phyloP scores from a whole-genome alignment of 352 stramenopile genomes.

The Pythium coloratum region DNA sequence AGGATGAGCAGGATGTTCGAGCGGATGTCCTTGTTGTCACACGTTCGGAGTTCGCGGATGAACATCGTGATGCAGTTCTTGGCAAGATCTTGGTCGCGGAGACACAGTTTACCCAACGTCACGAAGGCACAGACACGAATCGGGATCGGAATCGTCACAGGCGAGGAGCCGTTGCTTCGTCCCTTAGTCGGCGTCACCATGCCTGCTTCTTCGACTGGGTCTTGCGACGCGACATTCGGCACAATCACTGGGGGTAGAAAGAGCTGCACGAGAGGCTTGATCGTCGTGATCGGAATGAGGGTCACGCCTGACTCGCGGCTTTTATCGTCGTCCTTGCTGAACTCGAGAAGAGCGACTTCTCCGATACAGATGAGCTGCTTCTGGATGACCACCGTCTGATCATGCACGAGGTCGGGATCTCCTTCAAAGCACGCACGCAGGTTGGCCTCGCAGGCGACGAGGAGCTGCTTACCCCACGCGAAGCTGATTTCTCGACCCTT shows the following conservation, averaged over 20 bases:
- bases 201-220: conserved; percentile 15
- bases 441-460: conserved; percentile 62
- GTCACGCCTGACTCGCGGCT: conserved; percentile 40
- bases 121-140: conserved; percentile 93
- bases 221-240: conserved; percentile 15
- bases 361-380: conserved; percentile 82
- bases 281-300: conserved; percentile 49
- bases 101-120: conserved; percentile 94
- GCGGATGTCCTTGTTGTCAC: conserved; percentile 84
- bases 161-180: not conserved
- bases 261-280: conserved; percentile 73
- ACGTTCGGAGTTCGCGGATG: conserved; percentile 92
- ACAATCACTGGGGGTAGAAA: conserved; percentile 72
- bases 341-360: conserved; percentile 77
- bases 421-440: conserved; percentile 64
- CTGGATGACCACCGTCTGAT: conserved; percentile 63
- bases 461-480: conserved; percentile 62
- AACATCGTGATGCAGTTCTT: conserved; percentile 95
- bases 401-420: conserved; percentile 45
- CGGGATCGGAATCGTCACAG: conserved; percentile 59
- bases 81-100: conserved; percentile 92
- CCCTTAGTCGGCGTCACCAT: conserved; percentile 33
- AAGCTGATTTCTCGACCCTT: conserved; percentile 64
- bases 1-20: conserved; percentile 97
- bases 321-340: conserved; percentile 77